Base-by-base conservation (phyloP, 208 protist genomes). In the Leishmania aethiopica region DNA sequence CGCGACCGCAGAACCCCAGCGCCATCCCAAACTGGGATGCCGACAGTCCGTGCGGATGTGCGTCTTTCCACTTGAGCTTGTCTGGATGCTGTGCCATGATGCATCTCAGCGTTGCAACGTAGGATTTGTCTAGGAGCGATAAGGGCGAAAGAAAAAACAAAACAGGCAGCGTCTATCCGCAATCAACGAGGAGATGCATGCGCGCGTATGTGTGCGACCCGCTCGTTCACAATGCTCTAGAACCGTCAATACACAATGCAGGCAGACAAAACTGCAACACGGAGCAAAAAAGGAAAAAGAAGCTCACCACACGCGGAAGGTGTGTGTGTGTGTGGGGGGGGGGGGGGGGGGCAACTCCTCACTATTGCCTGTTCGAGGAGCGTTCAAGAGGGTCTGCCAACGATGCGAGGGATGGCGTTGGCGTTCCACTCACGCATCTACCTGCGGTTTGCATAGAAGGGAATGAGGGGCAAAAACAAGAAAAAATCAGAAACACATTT, bases 11-110 rank as follows among this genome's bases (percentile, higher is more conserved):
- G 76, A 96, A 94, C 22, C 95, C 95, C 17, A 98, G 90, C 1
- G 92, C 93, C 84, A 91, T 92, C 3, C 95, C 95, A 75, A 98
- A 96, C 86, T 98, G 94, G 6, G 95, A 98, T 7, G 95, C 95
- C 13, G 91, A 95, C 1, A 98, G 75, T 22, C 95, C 94, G 83
- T 92, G 86, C 25, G 85, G 87, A 64, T 82, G 69, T 11, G 76
- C 42, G 17, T 85, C 84, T 71, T 89, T 92, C 93, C 94, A 97
- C 45, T 79, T 66, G 70, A 94, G 35, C 57, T 96, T 96, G 3
- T 82, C 76, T 1, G 91, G 91, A 35, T 94, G 90, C 67, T 97
- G 92, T 37, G 92, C 91, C 94, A 97, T 97, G 25, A 8, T 49
- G 51, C 4, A 62, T 6, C 15, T 55, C 73, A 42, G 8, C 13